Percentiles rank a stretch among this genome's conserved stretches.
These are phyloP conservation scores for Phaffomyces opuntiae DNA, from an alignment of 805 yeast species.

Conservation along the genomic window DNA sequence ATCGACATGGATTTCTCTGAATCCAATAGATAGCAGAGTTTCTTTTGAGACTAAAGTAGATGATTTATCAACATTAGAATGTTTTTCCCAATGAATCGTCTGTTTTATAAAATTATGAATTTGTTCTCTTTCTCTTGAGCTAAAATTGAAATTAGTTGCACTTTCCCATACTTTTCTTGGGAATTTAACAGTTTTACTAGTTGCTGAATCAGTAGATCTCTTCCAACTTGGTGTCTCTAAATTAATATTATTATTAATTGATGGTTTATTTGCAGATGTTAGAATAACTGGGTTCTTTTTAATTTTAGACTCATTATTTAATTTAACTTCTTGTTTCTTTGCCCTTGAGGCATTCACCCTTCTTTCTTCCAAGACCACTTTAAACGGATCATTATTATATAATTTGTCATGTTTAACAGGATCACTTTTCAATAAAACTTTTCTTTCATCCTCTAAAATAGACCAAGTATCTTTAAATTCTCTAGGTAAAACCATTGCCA, in stretches of 20 bases:
- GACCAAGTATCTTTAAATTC: conserved; percentile 77
- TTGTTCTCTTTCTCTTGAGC: conserved; percentile 51
- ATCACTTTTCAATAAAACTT: conserved; percentile 37
- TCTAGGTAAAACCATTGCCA: conserved; percentile 83
- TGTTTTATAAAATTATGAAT: conserved; percentile 56
- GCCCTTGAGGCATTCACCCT: conserved; percentile 35
- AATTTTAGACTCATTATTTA: conserved; percentile 44
- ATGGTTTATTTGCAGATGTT: conserved; percentile 21
- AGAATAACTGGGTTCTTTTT: conserved; percentile 41
- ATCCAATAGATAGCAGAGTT: conserved; percentile 47
- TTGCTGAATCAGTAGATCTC: conserved; percentile 4
- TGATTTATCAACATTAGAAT: not conserved
- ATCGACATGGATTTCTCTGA: conserved; percentile 56
- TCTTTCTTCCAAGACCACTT: conserved; percentile 50
- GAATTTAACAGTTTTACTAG: conserved; percentile 23
- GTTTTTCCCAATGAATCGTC: conserved; percentile 47
- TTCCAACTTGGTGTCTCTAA: not conserved
- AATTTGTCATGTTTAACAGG: conserved; percentile 40
- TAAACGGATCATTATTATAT: conserved; percentile 75
- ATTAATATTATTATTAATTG: conserved; percentile 8
- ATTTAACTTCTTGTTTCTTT: conserved; percentile 40
- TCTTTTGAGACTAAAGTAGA: conserved; percentile 9
- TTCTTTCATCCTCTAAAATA: conserved; percentile 57
- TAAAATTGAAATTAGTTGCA: conserved; percentile 62
- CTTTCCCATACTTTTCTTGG: conserved; percentile 60